A percentile compares a stretch with the other conserved stretches of the same genome.
phyloP scores from a whole-genome alignment of 2,329 filamentous ascomycete genomes.

The Juglanconis sp. region DNA sequence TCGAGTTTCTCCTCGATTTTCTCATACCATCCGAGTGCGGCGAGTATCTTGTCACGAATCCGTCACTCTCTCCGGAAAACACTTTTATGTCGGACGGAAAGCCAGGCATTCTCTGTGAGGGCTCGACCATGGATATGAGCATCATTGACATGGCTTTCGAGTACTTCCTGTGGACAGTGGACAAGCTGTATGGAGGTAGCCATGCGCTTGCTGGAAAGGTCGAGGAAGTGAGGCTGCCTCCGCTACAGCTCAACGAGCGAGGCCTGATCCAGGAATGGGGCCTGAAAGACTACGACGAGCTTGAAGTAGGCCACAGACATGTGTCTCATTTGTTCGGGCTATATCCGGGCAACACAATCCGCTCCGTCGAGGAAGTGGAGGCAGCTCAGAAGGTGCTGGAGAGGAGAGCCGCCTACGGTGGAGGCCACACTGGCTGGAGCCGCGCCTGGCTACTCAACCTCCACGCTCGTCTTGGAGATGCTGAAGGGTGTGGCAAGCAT shows the following conservation, averaged over 20 bases:
- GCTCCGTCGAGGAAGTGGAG: conserved; percentile 21
- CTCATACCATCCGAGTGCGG: conserved; percentile 23
- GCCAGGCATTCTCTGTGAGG: conserved; percentile 37
- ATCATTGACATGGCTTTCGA: conserved; percentile 32
- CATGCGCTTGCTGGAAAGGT: conserved; percentile 18
- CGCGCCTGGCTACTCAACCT: conserved; percentile 48
- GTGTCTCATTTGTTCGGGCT: conserved; percentile 48
- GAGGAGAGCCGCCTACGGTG: conserved; percentile 29
- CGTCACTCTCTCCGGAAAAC: conserved; percentile 36
- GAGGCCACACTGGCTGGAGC: conserved; percentile 51
- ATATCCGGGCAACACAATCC: conserved; percentile 40
- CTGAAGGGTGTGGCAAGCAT: conserved; percentile 34
- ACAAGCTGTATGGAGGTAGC: conserved; percentile 13
- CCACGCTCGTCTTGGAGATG: conserved; percentile 41
- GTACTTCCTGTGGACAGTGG: conserved; percentile 24
- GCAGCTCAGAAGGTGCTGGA: conserved; percentile 30
- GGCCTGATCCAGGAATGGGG: conserved; percentile 41
- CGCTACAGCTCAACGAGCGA: conserved; percentile 29
- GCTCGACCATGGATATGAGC: conserved; percentile 45
- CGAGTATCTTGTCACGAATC: conserved; percentile 28
- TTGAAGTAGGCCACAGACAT: conserved; percentile 48
- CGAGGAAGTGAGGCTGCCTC: conserved; percentile 21
- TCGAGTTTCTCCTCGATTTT: conserved; percentile 30
- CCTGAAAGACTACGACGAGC: conserved; percentile 32
- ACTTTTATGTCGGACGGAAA: conserved; percentile 29